Evolutionary conservation across 352 stramenopile species (phyloP).

Genomic region (Plasmopara muralis): DNA sequence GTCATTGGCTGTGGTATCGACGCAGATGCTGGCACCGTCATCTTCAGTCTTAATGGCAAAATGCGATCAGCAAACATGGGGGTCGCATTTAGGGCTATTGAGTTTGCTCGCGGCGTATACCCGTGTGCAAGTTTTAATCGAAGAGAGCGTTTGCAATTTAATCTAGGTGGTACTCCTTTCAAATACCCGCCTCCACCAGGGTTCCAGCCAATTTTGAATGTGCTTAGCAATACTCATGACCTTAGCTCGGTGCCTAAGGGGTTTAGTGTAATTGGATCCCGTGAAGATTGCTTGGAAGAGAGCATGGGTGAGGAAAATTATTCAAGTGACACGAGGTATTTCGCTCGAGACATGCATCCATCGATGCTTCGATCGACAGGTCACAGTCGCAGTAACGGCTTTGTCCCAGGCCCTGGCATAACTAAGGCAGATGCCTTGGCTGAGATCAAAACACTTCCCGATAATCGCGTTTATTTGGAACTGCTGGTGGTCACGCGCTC

Average conservation of each 20-base stretch:
- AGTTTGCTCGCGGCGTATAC: slow-evolving; percentile 80
- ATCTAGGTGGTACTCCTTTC: slow-evolving; percentile 76
- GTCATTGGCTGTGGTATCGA: slow-evolving; percentile 88
- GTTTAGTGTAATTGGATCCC: slow-evolving; percentile 68
- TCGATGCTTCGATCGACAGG: slow-evolving; percentile 55
- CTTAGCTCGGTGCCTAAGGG: slow-evolving; percentile 51
- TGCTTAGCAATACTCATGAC: slow-evolving; percentile 37
- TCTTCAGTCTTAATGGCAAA: slow-evolving; percentile 90
- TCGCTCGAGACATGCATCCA: slow-evolving; percentile 64
- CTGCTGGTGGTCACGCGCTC: slow-evolving; percentile 67
- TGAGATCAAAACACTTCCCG: slow-evolving; percentile 72
- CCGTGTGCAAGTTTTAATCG: slow-evolving; percentile 86
- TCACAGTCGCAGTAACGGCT: slow-evolving; percentile 40
- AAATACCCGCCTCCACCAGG: slow-evolving; percentile 65
- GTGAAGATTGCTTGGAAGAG: slow-evolving; percentile 82
- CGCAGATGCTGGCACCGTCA: slow-evolving; percentile 78
- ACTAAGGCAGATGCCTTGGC: slow-evolving; percentile 63
- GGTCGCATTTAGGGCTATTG: slow-evolving; percentile 70
- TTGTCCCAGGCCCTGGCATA: slow-evolving; percentile 30
- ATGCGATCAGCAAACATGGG: slow-evolving; percentile 84
- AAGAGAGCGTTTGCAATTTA: slow-evolving; percentile 80
- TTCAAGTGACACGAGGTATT: slow-evolving; percentile 68
- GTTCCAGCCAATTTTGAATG: slow-evolving; percentile 76
- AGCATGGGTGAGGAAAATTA: slow-evolving; percentile 81
- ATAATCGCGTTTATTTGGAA: slow-evolving; percentile 74